Evolutionary conservation across 441 rosid species (phyloP), one percentile per base, ranked within the genome.

Genomic region (Macaranga tanarius): DNA sequence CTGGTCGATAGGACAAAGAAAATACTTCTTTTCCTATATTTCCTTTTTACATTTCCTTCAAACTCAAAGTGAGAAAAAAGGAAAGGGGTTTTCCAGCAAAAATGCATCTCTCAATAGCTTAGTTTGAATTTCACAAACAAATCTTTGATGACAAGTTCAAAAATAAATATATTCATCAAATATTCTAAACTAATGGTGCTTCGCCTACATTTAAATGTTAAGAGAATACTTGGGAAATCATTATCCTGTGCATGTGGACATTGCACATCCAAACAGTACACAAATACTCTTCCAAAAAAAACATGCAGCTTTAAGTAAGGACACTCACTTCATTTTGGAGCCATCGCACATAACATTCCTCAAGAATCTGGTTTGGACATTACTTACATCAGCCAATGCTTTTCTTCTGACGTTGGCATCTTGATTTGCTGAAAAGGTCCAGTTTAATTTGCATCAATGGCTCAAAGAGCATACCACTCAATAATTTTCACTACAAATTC

Each of bases 361-460:
- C 16, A 77, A 42, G 70, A 63, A 45, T 19, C 76, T 77, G 45
- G 78, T 79, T 60, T 73, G 81, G 48, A 74, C 78, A 76, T 93
- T 93, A 81, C 94, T 89, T 65, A 93, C 84, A 85, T 91, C 98
- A 68, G 85, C 84, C 86, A 93, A 75, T 40, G 94, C 87, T 79
- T 86, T 91, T 84, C 98, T 88, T 84, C 77, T 75, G 63, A 74
- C 79, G 62, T 76, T 82, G 60, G 28, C 12, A 66, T 54, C 60
- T 26, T 65, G 68, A 60, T 83, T 77, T 58, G 63, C 87, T 80
- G 81, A 77, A 62, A 76, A 63, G 67, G 40, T 62, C 38, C 68
- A 60, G 38, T 40, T 56, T 16, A 40, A 15, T 61, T 42, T n/a
- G 34, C 60, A 72, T 61, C 10, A 54, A 11, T 12, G 28, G 52